Evolutionary conservation across 495 filamentous ascomycete species (phyloP).

Genomic region (Neurospora pannonica): DNA sequence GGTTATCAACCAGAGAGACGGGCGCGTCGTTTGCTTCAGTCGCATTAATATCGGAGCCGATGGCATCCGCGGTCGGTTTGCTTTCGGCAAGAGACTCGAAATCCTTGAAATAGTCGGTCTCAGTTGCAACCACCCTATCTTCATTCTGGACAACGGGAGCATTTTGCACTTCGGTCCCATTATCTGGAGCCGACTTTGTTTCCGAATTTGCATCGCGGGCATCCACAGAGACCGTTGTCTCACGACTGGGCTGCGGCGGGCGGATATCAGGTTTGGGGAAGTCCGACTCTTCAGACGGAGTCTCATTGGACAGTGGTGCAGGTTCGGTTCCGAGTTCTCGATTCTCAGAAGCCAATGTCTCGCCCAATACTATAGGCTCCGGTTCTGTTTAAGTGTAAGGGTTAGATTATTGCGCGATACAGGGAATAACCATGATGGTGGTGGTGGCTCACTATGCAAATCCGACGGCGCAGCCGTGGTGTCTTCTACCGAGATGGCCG

Average conservation of each 20-base stretch:
- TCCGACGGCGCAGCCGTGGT: not conserved
- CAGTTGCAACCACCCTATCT: not conserved
- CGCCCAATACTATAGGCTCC: not conserved
- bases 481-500: not conserved
- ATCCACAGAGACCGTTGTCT: not conserved
- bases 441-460: slow-evolving; percentile 1
- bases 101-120: not conserved
- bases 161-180: slow-evolving; percentile 2
- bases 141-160: not conserved
- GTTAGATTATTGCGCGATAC: not conserved
- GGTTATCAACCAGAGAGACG: not conserved
- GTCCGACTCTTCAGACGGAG: slow-evolving; percentile 7
- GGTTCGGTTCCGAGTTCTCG: slow-evolving; percentile 15
- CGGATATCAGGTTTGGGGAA: slow-evolving; percentile 15
- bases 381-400: not conserved
- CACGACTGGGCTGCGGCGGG: slow-evolving; percentile 1
- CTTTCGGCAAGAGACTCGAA: not conserved
- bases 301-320: slow-evolving; percentile 1
- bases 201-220: slow-evolving; percentile 1
- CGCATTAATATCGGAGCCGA: not conserved
- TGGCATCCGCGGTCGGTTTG: not conserved
- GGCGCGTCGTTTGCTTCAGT: not conserved
- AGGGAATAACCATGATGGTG: not conserved
- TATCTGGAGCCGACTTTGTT: slow-evolving; percentile 9
- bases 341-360: not conserved